Base-by-base conservation (phyloP, 805 yeast species). In the Yamadazyma olivae region DNA sequence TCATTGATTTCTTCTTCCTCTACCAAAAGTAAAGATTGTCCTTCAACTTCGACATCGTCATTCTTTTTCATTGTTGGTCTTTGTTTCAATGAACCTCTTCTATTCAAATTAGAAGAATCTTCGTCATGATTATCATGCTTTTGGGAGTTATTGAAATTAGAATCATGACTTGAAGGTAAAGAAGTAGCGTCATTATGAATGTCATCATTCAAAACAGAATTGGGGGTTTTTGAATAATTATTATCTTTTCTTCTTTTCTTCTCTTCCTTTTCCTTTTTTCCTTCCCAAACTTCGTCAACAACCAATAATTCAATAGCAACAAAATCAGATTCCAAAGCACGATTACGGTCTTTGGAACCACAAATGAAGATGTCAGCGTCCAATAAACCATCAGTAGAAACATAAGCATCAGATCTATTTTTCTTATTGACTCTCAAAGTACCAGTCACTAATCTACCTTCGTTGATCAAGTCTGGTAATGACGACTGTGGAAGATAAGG, bases 21-120 rank as follows among this genome's bases (percentile, higher is more conserved):
- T 12, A 84, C 93, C 35, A 93, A 68, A 30, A 93, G 67, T 44
- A 93, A 70, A 2, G 95, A 84, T 62, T 93, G 99, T 30, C 99
- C 99, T 61, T 93, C 99, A 27, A 93, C 99, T 64, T 93, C 99
- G 17, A 93, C 96, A 54, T 93, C 99, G 57, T 93, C 99, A 54
- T 89, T 90, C 64, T 93, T 93, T 74, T 93, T 93, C 73, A 90
- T 95, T 12, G 95, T 85, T 22, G 99, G 97, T 51, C 99, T 78
- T 61, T 90, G 96, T 49, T 88, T 87, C 48, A 93, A 71, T 1
- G 96, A 88, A 13, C 96, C 96, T 53, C 83, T 79, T 67, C 99
- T 81, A 27, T 64, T 56, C 38, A 75, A 54, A n/a, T 65, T 54
- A 23, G 65, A 54, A 25, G 61, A 53, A 14, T 71, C 75, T 21